phyloP scores from a whole-genome alignment of 2,329 filamentous ascomycete genomes.

The Fusarium anguioides region DNA sequence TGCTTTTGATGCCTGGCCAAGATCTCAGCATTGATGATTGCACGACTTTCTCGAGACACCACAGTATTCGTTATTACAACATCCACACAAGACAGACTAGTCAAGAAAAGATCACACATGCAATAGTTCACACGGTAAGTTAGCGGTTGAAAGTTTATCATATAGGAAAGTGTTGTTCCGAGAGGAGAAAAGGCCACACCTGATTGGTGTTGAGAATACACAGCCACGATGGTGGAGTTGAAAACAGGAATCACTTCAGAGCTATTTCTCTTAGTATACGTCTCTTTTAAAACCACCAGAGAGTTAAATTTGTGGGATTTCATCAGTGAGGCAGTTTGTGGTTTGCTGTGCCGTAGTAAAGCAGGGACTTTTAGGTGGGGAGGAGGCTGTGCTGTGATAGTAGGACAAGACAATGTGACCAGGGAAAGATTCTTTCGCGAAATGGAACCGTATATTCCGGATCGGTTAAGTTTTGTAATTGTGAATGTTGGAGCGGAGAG shows the following conservation, averaged over 20 bases:
- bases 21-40: not conserved
- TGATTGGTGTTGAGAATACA: constrained; percentile 26
- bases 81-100: not conserved
- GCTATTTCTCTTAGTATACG: not conserved
- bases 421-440: not conserved
- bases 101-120: not conserved
- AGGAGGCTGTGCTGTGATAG: constrained; percentile 16
- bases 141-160: not conserved
- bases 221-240: constrained; percentile 34
- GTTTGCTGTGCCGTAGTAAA: constrained; percentile 22
- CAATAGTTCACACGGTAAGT: not conserved
- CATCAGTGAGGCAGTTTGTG: constrained; percentile 12
- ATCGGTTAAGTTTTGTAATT: constrained; percentile 5
- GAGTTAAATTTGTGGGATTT: not conserved
- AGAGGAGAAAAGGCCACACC: not conserved
- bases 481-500: not conserved
- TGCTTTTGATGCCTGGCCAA: not conserved
- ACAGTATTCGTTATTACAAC: not conserved
- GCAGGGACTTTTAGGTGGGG: constrained; percentile 14
- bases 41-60: not conserved
- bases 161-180: not conserved
- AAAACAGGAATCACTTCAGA: not conserved
- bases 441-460: not conserved
- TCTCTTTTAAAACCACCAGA: not conserved
- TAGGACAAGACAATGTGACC: not conserved